phyloP scores from a whole-genome alignment of 495 filamentous ascomycete species.

The Articulospora tetracladia region DNA sequence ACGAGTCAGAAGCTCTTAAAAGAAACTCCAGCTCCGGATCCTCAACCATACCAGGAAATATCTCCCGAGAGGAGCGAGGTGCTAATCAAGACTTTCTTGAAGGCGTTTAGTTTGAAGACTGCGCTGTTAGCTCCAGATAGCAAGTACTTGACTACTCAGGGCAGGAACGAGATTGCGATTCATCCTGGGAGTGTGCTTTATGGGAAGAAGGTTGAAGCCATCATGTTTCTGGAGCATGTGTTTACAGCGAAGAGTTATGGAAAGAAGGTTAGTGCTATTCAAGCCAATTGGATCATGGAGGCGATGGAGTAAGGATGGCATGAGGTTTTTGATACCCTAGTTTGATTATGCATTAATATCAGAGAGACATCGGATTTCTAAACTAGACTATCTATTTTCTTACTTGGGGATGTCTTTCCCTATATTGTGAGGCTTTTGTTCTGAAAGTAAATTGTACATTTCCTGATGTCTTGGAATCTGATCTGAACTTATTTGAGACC shows the following conservation, averaged over 20 bases:
- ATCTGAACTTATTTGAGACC: too few species aligned
- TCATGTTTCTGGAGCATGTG: conserved; percentile 95
- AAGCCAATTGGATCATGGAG: conserved; percentile 83
- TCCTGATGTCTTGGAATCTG: too few species aligned
- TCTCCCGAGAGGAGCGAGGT: conserved; percentile 48
- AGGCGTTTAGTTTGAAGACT: conserved; percentile 77
- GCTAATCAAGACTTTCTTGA: conserved; percentile 77
- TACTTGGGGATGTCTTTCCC: too few species aligned
- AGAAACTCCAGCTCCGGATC: conserved; percentile 32
- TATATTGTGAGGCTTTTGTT: too few species aligned
- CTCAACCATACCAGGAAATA: conserved; percentile 42
- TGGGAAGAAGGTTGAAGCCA: conserved; percentile 85
- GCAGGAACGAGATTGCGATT: conserved; percentile 81
- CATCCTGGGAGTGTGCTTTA: conserved; percentile 86
- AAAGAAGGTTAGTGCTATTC: conserved; percentile 79
- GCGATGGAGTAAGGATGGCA: conserved; percentile 1
- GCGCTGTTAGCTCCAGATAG: conserved; percentile 80
- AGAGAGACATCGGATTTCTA: too few species aligned
- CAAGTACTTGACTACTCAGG: conserved; percentile 78
- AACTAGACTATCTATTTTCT: too few species aligned
- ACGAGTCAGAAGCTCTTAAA: conserved; percentile 42
- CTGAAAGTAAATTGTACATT: too few species aligned
- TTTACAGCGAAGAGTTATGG: conserved; percentile 92
- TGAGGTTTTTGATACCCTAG: neutral
- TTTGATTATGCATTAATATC: neutral